Evolutionary conservation across 2,329 filamentous ascomycete genomes (phyloP).

Genomic region (Pseudocercospora ulei): DNA sequence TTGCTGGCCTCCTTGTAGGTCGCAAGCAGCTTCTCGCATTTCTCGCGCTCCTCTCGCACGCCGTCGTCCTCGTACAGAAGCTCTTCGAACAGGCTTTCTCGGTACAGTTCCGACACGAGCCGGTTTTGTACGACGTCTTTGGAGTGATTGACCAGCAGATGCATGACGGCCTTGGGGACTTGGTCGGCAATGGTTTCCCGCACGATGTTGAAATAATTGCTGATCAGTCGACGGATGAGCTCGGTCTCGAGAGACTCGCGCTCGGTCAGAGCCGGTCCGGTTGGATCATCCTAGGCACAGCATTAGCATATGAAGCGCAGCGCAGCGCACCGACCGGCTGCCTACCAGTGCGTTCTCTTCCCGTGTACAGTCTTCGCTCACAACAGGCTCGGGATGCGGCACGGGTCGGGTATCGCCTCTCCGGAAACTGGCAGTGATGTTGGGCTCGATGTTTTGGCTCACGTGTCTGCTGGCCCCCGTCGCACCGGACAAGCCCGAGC

Average conservation of each 20-base stretch:
- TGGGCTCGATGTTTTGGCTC: constrained; percentile 68
- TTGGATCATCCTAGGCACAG: constrained; percentile 25
- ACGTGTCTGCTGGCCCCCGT: constrained; percentile 53
- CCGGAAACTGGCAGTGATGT: constrained; percentile 72
- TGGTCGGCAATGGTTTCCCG: constrained; percentile 97
- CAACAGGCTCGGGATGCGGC: constrained; percentile 27
- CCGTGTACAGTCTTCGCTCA: constrained; percentile 48
- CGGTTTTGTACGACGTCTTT: constrained; percentile 97
- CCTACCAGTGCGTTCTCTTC: constrained; percentile 29
- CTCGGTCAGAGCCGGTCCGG: constrained; percentile 70
- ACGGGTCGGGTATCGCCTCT: constrained; percentile 51
- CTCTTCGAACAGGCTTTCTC: constrained; percentile 83
- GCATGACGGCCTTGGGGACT: constrained; percentile 98
- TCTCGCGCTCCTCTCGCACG: constrained; percentile 94
- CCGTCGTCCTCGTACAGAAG: constrained; percentile 94
- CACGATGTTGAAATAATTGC: constrained; percentile 98
- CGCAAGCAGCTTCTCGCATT: constrained; percentile 89
- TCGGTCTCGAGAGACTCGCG: constrained; percentile 96
- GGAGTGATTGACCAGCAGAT: constrained; percentile 93
- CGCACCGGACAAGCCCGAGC: constrained; percentile 37
- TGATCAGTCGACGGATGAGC: constrained; percentile 89
- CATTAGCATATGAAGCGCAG: constrained; percentile 6
- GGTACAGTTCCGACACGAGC: constrained; percentile 90
- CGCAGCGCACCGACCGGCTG: neutral
- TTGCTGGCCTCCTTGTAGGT: constrained; percentile 97